A percentile compares a stretch with the other conserved stretches of the same genome.
phyloP scores from a whole-genome alignment of 176 grass and related monocot genomes.

The Sorghum bicolor region DNA sequence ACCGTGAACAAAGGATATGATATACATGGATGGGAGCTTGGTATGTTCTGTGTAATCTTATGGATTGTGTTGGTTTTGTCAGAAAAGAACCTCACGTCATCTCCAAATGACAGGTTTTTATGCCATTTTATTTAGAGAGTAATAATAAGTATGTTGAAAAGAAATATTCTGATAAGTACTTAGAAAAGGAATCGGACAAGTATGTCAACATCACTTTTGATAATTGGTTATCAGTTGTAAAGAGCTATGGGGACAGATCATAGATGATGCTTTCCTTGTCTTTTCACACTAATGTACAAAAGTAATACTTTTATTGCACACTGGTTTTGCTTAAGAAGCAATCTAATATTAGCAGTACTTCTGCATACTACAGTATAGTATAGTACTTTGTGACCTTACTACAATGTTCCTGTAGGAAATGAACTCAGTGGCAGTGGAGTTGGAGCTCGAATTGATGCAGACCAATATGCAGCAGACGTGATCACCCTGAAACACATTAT shows the following conservation, averaged over 20 bases:
- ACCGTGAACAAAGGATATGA: constrained; percentile 62
- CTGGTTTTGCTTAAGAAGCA: constrained; percentile 19
- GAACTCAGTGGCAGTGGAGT: constrained; percentile 70
- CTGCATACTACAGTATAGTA: not conserved
- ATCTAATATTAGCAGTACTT: constrained; percentile 2
- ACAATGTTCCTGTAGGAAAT: constrained; percentile 48
- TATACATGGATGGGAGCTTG: constrained; percentile 89
- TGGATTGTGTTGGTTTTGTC: not conserved
- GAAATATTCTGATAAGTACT: not conserved
- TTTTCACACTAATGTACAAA: constrained; percentile 30
- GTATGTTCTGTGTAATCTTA: constrained; percentile 28
- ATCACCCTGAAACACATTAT: constrained; percentile 49
- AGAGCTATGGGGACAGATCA: not conserved
- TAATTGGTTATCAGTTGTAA: constrained; percentile 21
- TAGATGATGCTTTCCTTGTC: constrained; percentile 24
- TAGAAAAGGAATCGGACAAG: constrained; percentile 12
- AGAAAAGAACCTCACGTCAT: not conserved
- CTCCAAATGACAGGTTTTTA: not conserved
- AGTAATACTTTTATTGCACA: not conserved
- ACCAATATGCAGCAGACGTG: constrained; percentile 64
- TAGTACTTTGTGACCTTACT: not conserved
- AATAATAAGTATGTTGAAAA: not conserved
- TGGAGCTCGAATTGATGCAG: constrained; percentile 46
- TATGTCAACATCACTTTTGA: constrained; percentile 28
- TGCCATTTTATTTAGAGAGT: constrained; percentile 14